Evolutionary conservation across 768 basidiomycete species (phyloP).

Genomic region (Panaeolus papilionaceus): DNA sequence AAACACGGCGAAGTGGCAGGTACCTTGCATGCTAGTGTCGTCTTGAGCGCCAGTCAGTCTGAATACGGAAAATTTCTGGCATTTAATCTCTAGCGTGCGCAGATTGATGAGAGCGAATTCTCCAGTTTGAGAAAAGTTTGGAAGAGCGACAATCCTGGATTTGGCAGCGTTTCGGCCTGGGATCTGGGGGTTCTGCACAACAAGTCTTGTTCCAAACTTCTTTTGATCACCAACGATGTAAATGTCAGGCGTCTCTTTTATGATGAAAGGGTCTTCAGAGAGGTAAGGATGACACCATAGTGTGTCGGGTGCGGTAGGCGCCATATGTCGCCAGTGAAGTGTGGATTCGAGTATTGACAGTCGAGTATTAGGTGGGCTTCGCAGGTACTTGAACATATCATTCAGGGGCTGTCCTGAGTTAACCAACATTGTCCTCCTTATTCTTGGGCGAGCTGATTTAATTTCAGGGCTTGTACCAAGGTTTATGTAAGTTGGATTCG

Average conservation of each 20-base stretch:
- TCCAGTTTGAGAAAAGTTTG: slow-evolving; percentile 81
- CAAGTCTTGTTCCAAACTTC: slow-evolving; percentile 76
- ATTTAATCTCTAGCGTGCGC: slow-evolving; percentile 73
- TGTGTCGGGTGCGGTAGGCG: slow-evolving; percentile 99
- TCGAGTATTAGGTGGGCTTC: slow-evolving; percentile 71
- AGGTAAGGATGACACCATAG: slow-evolving; percentile 98
- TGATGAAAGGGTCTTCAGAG: slow-evolving; percentile 86
- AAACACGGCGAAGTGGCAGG: not conserved
- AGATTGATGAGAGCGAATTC: slow-evolving; percentile 81
- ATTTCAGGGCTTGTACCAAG: slow-evolving; percentile 54
- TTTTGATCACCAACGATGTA: slow-evolving; percentile 95
- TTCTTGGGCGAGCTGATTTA: slow-evolving; percentile 25
- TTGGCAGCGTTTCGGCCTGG: slow-evolving; percentile 30
- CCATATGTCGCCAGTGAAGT: slow-evolving; percentile 92
- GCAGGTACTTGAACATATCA: slow-evolving; percentile 94
- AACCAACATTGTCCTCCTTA: slow-evolving; percentile 70
- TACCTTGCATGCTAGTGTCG: slow-evolving; percentile 3
- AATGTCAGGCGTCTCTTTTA: slow-evolving; percentile 84
- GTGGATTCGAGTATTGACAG: slow-evolving; percentile 79
- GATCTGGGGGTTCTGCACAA: slow-evolving; percentile 47
- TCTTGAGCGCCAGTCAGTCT: slow-evolving; percentile 42
- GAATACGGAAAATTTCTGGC: slow-evolving; percentile 61
- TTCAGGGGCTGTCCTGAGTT: slow-evolving; percentile 93
- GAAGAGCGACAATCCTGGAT: slow-evolving; percentile 82
- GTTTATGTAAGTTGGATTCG: slow-evolving; percentile 89